phyloP scores from a whole-genome alignment of 108 stramenopile genomes.

The Cyclotella kingstonii region DNA sequence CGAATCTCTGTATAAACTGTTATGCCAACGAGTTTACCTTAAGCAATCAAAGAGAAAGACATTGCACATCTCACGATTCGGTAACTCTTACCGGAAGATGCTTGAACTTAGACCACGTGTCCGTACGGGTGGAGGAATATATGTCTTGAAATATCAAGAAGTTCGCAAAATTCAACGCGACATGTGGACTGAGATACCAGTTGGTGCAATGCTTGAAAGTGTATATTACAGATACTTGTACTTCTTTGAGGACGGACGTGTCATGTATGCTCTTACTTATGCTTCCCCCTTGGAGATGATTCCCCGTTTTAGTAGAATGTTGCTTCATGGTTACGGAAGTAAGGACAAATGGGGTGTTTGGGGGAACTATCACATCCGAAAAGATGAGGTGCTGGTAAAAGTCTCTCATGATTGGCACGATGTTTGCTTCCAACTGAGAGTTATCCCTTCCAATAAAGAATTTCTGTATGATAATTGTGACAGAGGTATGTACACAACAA shows the following conservation, averaged over 20 bases:
- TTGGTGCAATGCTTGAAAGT: constrained; percentile 77
- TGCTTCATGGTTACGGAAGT: constrained; percentile 35
- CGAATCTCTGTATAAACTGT: constrained; percentile 62
- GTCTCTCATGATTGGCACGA: constrained; percentile 64
- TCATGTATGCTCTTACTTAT: constrained; percentile 71
- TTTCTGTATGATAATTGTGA: constrained; percentile 39
- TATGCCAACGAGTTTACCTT: constrained; percentile 75
- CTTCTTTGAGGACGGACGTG: constrained; percentile 84
- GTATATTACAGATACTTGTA: constrained; percentile 75
- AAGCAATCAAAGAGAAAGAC: constrained; percentile 67
- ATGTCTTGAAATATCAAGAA: constrained; percentile 65
- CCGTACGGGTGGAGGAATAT: constrained; percentile 69
- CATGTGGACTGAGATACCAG: constrained; percentile 85
- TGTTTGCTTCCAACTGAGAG: constrained; percentile 55
- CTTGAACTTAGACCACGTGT: constrained; percentile 72
- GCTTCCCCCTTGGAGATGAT: constrained; percentile 74
- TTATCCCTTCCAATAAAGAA: constrained; percentile 43
- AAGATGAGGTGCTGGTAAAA: constrained; percentile 52
- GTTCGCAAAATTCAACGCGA: constrained; percentile 65
- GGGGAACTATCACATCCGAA: constrained; percentile 70
- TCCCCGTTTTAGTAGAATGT: constrained; percentile 51
- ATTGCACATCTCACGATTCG: constrained; percentile 63
- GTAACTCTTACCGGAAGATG: constrained; percentile 71
- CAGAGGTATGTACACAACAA: constrained; percentile 51
- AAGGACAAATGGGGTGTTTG: constrained; percentile 58